Base-by-base conservation (phyloP, 768 basidiomycete genomes). In the Auricularia auricula-judae region DNA sequence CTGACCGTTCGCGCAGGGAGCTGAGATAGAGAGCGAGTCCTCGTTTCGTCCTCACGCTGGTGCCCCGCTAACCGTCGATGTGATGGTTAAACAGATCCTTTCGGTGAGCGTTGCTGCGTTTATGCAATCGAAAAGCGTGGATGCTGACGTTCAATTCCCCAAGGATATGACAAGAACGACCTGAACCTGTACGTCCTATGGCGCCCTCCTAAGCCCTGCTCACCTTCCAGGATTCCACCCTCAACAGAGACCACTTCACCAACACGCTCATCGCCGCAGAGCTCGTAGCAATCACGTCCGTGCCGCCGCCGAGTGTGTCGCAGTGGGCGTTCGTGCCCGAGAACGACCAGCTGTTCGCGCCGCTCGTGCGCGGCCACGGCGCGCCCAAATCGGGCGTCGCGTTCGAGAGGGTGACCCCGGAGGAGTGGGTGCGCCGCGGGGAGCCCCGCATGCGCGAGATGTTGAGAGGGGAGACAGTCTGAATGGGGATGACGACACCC, bases 11-110 rank as follows among this genome's bases (percentile, higher is more conserved):
- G 11, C 47, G 16, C 18, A 51, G 47, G 56, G 56, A 12, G 86
- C 88, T 73, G 87, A 88, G 73, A 88, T 88, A 64, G 86, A 88
- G 73, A 86, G 86, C 87, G 66, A 69, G 84, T 76, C 29, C 39
- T 42, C 51, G 36, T 59, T 56, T 62, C 23, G 62, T 44, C 33
- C 62, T 44, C 16, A 18, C 29, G 54, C 8, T 29, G 12, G 54
- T 62, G 61, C 61, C 35, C 62, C 29, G 53, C 18, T 39, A 54
- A 42, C 59, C 34, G 51, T 53, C 51, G 47, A 59, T 42, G 63
- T n/a, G 54, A 14, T 64, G 62, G 42, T 1, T 53, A 39, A 43
- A 43, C 65, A 81, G 79, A 81, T 72, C 80, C 80, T n/a, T 81
- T 80, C 68, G 81, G 77, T 72, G 59, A 35, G 59, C 33, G 29